Evolutionary conservation across 805 yeast genomes (phyloP), one percentile per base, ranked within the genome.

Genomic region (Wickerhamiella sorbophila): DNA sequence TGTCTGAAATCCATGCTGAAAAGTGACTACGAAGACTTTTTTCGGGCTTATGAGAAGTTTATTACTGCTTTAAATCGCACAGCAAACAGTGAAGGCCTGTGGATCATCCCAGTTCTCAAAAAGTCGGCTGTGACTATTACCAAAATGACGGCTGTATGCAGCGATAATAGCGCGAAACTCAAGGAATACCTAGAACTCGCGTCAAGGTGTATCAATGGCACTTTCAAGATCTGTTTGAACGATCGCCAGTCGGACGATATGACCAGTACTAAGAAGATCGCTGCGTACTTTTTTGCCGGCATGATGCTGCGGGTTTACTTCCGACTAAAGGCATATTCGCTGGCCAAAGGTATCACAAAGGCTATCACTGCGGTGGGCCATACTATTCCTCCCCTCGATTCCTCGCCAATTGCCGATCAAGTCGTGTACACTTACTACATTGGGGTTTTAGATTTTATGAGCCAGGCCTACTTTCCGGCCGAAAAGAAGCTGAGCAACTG

Each of bases 261-360:
- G 16, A 3, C 22, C n/a, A n/a, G 21, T 19, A 34, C 40, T 6
- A 44, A 39, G n/a, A 20, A 24, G 17, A 3, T 8, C 18, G 42
- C 33, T 8, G 33, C 37, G 29, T 44, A 39, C 38, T 14, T 6
- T 8, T 27, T 42, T 9, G 48, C 43, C 15, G 33, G 32, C 21
- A 5, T 37, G 19, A 38, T 52, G 29, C 40, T 53, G n/a, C 36
- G 47, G 3, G 32, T 50, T 4, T 52, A 53, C 36, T 48, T 51
- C 32, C 29, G 41, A 8, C 42, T 53, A 40, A 37, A 44, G 12
- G 52, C 51, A 4, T 45, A 43, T 24, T 34, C 52, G 12, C 47
- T 50, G 16, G 54, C 53, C 12, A 49, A 48, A 8, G 55, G 54
- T 2, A 43, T 49, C 5, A 17, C 52, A 16, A 38, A 43, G 24